These are phyloP conservation scores for Bauhinia variegata DNA, from an alignment of 306 rosid species.

Conservation along the genomic window DNA sequence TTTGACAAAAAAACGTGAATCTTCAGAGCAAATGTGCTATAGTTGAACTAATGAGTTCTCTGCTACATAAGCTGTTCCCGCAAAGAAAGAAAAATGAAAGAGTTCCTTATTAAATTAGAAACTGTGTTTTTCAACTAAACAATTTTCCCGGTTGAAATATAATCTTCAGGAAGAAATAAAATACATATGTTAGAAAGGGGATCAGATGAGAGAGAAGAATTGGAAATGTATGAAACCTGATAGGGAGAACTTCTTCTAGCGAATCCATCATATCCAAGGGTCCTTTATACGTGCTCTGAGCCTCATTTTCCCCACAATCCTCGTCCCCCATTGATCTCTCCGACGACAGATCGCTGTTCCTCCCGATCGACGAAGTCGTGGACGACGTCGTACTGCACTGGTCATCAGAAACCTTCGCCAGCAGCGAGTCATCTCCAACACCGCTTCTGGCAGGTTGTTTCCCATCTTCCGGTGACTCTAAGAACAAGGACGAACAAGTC, in stretches of 20 bases:
- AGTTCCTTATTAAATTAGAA: too few species aligned
- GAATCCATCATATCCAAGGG: conserved; percentile 74
- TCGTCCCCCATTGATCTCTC: conserved; percentile 54
- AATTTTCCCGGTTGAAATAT: too few species aligned
- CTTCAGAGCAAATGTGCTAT: neutral
- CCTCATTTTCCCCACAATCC: conserved; percentile 62
- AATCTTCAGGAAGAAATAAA: too few species aligned
- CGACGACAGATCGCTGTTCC: conserved; percentile 66
- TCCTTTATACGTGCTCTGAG: conserved; percentile 65
- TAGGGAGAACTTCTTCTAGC: conserved; percentile 79
- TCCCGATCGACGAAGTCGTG: conserved; percentile 82
- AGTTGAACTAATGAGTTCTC: too few species aligned
- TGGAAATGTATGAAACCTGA: conserved; percentile 50
- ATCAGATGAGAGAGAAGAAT: too few species aligned
- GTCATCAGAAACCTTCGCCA: conserved; percentile 35
- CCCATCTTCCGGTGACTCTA: conserved; percentile 37
- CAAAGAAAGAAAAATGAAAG: too few species aligned
- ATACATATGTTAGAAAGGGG: too few species aligned
- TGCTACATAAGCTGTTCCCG: too few species aligned
- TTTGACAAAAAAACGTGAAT: neutral
- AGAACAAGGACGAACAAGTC: conserved; percentile 37
- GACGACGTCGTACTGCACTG: conserved; percentile 56
- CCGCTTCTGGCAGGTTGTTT: neutral
- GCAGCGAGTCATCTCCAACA: conserved; percentile 17
- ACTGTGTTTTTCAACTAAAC: too few species aligned